phyloP scores from a whole-genome alignment of 75 land plant species.

The Picea sitchensis region DNA sequence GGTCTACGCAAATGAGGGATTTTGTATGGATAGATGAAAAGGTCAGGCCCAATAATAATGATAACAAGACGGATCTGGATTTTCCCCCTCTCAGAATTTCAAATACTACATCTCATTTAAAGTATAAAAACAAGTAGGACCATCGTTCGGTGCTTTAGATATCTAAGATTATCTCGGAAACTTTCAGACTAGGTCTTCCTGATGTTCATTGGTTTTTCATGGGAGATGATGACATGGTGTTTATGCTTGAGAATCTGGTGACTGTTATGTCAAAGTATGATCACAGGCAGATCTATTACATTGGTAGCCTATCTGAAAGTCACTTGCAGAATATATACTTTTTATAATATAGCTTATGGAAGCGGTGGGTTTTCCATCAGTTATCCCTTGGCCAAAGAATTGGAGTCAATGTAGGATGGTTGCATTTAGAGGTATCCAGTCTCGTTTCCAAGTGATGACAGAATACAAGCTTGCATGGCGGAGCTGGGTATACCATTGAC shows the following conservation, averaged over 20 bases:
- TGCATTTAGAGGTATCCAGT: conserved; percentile 38
- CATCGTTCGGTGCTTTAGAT: conserved; percentile 56
- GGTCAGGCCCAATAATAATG: not conserved
- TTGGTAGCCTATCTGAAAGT: conserved; percentile 34
- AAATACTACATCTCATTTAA: conserved; percentile 34
- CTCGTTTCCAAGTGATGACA: conserved; percentile 45
- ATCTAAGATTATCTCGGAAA: conserved; percentile 61
- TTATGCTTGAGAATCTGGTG: conserved; percentile 43
- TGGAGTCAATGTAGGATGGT: conserved; percentile 32
- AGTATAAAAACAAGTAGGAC: conserved; percentile 54
- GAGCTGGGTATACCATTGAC: conserved; percentile 52
- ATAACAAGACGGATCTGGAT: not conserved
- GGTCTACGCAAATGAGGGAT: conserved; percentile 52
- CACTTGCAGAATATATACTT: conserved; percentile 35
- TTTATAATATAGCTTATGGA: conserved; percentile 37
- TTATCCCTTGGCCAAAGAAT: conserved; percentile 36
- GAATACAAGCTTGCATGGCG: conserved; percentile 56
- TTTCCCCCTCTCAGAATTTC: conserved; percentile 58
- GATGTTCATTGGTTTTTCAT: conserved; percentile 73
- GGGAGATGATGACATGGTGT: conserved; percentile 91
- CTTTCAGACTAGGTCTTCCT: conserved; percentile 36
- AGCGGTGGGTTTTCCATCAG: conserved; percentile 48
- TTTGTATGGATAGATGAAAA: conserved; percentile 64
- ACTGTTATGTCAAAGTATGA: conserved; percentile 48
- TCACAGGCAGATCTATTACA: conserved; percentile 39